Conservation (phyloP, 1,284 basidiomycete genomes). For the Austroboletus novae-zelandiae region DNA sequence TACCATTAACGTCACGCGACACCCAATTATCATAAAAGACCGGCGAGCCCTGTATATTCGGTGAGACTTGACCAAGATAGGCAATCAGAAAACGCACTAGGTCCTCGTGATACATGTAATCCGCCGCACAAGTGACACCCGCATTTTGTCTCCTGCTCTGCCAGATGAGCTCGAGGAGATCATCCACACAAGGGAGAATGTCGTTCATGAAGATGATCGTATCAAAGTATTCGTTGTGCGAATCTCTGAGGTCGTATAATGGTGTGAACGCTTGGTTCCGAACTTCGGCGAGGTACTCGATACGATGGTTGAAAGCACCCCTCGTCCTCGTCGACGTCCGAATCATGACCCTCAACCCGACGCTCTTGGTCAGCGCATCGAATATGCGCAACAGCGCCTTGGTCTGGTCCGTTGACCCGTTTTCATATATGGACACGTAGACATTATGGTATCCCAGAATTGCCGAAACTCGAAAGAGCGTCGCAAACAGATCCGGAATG, state of each 20-base stretch:
- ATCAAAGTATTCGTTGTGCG: constrained; percentile 90
- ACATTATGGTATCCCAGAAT: constrained; percentile 95
- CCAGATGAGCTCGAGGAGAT: constrained; percentile 94
- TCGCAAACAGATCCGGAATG: constrained; percentile 93
- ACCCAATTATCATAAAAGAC: constrained; percentile 99
- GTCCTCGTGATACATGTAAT: constrained; percentile 97
- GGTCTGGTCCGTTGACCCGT: constrained; percentile 94
- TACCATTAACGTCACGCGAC: constrained; percentile 94
- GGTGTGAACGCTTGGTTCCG: constrained; percentile 94
- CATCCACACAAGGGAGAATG: constrained; percentile 92
- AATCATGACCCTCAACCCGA: constrained; percentile 89
- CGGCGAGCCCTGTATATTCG: constrained; percentile 47
- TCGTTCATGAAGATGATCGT: constrained; percentile 98
- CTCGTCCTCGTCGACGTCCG: constrained; percentile 87
- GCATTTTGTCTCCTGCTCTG: constrained; percentile 89
- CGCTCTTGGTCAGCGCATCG: constrained; percentile 83
- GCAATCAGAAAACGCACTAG: constrained; percentile 51
- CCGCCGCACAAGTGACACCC: constrained; percentile 93
- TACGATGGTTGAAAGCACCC: constrained; percentile 96
- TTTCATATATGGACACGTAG: constrained; percentile 96
- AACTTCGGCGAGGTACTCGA: constrained; percentile 97
- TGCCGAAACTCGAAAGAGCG: constrained; percentile 87
- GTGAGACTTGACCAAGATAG: not conserved
- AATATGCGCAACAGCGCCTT: constrained; percentile 92
- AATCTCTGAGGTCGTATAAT: constrained; percentile 86